A percentile compares a stretch with the other conserved stretches of the same genome.
Evolutionary conservation across 306 rosid genomes (phyloP).

Genomic region (Crataegus laevigata): DNA sequence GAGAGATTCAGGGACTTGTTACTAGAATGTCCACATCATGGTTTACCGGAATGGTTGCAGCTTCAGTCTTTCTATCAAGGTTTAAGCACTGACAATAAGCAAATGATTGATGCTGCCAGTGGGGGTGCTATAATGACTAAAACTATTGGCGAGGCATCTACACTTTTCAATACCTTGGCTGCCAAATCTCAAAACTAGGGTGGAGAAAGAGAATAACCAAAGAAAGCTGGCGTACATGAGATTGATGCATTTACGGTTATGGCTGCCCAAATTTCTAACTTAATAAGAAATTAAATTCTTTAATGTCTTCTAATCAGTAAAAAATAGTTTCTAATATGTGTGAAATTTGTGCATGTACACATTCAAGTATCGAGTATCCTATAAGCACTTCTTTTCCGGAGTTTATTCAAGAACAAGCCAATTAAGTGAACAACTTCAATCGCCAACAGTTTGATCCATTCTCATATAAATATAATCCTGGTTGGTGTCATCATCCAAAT

Average conservation of each 20-base stretch:
- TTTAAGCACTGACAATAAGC: too few species aligned
- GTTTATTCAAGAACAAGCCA: background rate
- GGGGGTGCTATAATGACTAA: background rate
- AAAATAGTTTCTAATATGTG: background rate
- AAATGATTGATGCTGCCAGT: background rate
- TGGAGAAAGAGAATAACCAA: background rate
- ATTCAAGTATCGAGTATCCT: background rate
- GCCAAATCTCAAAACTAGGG: background rate
- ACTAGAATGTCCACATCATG: background rate
- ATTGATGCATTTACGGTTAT: background rate
- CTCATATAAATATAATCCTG: background rate
- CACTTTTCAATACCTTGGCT: background rate
- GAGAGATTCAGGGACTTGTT: background rate
- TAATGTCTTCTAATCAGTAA: background rate
- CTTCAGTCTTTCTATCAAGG: background rate
- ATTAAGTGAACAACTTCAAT: too few species aligned
- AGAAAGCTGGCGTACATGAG: background rate
- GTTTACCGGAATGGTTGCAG: background rate
- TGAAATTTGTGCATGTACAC: background rate
- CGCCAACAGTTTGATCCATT: background rate
- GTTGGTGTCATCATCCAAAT: background rate
- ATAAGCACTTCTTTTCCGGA: too few species aligned
- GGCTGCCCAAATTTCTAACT: background rate
- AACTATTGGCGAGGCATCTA: background rate
- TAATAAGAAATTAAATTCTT: background rate